phyloP scores from a whole-genome alignment of 2,329 filamentous ascomycete species.

The Aspergillus sojae region DNA sequence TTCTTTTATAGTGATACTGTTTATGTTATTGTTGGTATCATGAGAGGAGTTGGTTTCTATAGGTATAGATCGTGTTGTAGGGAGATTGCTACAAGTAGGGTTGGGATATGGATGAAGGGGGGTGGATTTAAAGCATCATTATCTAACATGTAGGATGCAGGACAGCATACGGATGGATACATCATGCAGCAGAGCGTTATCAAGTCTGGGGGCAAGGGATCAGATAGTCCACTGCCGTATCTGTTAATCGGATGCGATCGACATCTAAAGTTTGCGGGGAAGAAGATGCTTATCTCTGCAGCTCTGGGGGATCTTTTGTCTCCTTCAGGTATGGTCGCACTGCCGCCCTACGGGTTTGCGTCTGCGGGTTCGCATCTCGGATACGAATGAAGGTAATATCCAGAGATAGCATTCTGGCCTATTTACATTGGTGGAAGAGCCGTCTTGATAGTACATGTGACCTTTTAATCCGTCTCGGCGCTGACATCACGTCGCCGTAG shows the following conservation, averaged over 20 bases:
- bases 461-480: constrained; percentile 5
- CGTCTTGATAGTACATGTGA: neutral
- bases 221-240: constrained; percentile 22
- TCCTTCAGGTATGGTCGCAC: constrained; percentile 35
- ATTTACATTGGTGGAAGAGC: constrained; percentile 12
- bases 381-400: constrained; percentile 17
- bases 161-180: neutral
- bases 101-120: neutral
- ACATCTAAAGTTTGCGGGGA: neutral
- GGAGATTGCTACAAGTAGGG: neutral
- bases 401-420: constrained; percentile 6
- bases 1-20: neutral
- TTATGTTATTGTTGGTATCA: neutral
- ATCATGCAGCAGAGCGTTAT: neutral
- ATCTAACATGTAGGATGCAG: neutral
- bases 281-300: constrained; percentile 15
- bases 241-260: constrained; percentile 34
- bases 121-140: neutral
- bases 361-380: constrained; percentile 17
- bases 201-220: neutral
- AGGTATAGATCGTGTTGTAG: neutral
- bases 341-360: constrained; percentile 2
- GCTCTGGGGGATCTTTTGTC: constrained; percentile 38
- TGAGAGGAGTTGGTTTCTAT: neutral
- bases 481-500: constrained; percentile 55